A percentile compares a stretch with the other conserved stretches of the same genome.
These are phyloP conservation scores for Fonsecaea pedrosoi DNA, from an alignment of 2,329 filamentous ascomycete species.

Conservation along the genomic window DNA sequence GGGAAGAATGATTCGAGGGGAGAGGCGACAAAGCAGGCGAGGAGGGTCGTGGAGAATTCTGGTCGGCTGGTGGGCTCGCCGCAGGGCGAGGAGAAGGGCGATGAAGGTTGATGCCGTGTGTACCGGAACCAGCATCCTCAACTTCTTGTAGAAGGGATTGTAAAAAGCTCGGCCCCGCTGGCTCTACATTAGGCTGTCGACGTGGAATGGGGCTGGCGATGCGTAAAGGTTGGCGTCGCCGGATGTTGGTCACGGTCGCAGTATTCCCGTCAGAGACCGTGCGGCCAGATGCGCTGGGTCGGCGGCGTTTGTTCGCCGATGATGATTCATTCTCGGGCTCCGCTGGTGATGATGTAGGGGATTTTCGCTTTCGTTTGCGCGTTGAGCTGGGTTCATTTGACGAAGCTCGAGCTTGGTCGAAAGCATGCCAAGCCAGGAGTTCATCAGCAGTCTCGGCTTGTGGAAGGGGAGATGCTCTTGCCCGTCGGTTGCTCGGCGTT, in stretches of 20 bases:
- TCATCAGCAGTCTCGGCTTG: conserved; percentile 80
- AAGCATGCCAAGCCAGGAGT: conserved; percentile 83
- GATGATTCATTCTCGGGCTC: conserved; percentile 58
- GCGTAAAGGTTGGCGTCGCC: conserved; percentile 40
- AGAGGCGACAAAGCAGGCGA: conserved; percentile 52
- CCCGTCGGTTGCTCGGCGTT: conserved; percentile 51
- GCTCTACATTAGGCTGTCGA: conserved; percentile 40
- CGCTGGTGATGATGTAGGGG: conserved; percentile 72
- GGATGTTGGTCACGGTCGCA: conserved; percentile 29
- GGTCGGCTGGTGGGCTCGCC: conserved; percentile 46
- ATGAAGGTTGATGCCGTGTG: conserved; percentile 42
- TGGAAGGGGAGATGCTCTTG: conserved; percentile 50
- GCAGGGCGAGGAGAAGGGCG: conserved; percentile 40
- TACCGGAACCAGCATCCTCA: conserved; percentile 62
- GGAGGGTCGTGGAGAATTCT: conserved; percentile 49
- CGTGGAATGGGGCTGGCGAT: conserved; percentile 35
- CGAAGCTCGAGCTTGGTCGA: conserved; percentile 81
- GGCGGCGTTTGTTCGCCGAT: conserved; percentile 36
- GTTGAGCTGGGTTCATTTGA: conserved; percentile 58
- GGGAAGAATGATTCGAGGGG: conserved; percentile 51
- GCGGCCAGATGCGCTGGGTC: conserved; percentile 31
- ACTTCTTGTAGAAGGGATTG: conserved; percentile 89
- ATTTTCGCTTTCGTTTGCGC: conserved; percentile 76
- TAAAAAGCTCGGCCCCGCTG: conserved; percentile 75
- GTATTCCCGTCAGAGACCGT: conserved; percentile 25